These are phyloP conservation scores for Drechslerella dactyloides DNA, from an alignment of 2,329 filamentous ascomycete species.

Conservation along the genomic window DNA sequence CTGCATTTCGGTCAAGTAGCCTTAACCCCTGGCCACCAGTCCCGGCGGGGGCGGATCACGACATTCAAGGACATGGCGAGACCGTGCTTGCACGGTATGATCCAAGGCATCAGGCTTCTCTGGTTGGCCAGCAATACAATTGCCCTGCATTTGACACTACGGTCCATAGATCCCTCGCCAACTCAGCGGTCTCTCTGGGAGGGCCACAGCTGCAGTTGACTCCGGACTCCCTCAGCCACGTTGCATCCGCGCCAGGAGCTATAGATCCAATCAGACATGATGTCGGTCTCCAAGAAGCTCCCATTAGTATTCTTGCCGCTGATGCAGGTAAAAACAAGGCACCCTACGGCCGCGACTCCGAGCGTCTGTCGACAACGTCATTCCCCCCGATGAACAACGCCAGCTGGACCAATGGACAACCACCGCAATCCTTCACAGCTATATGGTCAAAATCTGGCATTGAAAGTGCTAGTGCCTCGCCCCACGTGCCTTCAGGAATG, in stretches of 20 bases:
- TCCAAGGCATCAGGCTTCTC: background rate
- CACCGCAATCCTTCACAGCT: background rate
- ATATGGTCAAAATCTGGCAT: background rate
- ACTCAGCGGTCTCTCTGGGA: background rate
- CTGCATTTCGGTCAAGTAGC: background rate
- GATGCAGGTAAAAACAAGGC: background rate
- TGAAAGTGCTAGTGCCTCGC: background rate
- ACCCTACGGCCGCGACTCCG: background rate
- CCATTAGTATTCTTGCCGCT: background rate
- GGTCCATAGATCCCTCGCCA: background rate
- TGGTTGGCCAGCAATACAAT: background rate
- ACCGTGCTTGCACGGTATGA: background rate
- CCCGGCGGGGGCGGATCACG: background rate
- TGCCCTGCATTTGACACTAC: background rate
- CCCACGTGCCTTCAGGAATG: background rate
- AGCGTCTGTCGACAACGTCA: background rate
- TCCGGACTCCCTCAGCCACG: background rate
- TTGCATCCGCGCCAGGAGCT: background rate
- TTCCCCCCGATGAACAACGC: background rate
- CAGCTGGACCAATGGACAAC: background rate
- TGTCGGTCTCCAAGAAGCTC: background rate
- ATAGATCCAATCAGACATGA: background rate
- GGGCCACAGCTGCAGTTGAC: background rate
- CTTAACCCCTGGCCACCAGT: background rate
- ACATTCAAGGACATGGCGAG: background rate